These are phyloP conservation scores for Fusarium annulatum DNA, from an alignment of 2,329 filamentous ascomycete species.

Conservation along the genomic window DNA sequence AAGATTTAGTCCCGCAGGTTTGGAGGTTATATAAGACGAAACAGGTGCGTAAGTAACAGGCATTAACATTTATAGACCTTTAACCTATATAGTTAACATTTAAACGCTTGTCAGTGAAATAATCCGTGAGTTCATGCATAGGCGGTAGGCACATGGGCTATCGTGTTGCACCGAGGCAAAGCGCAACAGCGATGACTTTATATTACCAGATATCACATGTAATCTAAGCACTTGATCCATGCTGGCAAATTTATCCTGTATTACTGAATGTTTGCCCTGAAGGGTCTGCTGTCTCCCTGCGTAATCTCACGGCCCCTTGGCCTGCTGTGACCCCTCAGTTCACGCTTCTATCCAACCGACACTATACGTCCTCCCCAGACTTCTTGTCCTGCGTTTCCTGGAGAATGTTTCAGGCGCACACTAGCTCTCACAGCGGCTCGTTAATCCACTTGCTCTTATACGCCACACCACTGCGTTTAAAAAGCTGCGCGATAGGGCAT, in stretches of 20 bases:
- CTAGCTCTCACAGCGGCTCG: not conserved
- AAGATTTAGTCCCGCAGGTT: too few species aligned
- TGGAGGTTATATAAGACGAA: too few species aligned
- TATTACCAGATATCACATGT: not conserved
- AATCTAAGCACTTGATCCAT: fast-evolving
- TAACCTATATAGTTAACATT: not conserved
- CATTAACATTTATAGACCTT: too few species aligned
- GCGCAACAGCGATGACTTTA: not conserved
- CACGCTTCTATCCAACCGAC: not conserved
- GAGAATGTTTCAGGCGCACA: fast-evolving
- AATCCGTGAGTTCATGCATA: not conserved
- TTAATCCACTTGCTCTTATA: not conserved
- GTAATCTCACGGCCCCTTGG: fast-evolving
- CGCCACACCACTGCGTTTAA: not conserved
- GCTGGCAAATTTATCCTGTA: too few species aligned
- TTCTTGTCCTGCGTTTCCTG: fast-evolving
- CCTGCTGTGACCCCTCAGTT: not conserved
- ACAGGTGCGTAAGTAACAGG: too few species aligned
- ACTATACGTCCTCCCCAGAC: not conserved
- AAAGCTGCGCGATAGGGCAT: not conserved
- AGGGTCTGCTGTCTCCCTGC: too few species aligned
- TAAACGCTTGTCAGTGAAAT: not conserved
- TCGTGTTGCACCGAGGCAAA: not conserved
- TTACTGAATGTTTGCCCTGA: too few species aligned
- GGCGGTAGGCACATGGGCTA: not conserved